phyloP scores from a whole-genome alignment of 257 asterid genomes.

The Prunella vulgaris region DNA sequence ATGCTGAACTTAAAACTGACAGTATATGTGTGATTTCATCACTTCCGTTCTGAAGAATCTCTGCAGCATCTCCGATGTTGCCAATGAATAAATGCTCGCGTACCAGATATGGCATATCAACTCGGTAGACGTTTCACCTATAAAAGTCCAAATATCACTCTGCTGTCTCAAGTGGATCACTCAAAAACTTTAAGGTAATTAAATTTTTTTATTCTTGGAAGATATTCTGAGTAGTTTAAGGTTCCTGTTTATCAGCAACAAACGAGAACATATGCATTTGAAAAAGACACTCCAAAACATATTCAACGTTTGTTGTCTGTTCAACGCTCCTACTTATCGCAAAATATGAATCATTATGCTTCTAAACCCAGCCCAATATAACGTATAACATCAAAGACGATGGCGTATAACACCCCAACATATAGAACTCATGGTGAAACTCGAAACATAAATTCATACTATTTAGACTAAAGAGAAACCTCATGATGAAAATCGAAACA shows the following conservation, averaged over 20 bases:
- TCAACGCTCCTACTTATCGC: neutral
- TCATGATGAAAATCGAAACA: neutral
- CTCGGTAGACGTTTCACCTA: conserved; percentile 20
- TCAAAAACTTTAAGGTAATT: conserved; percentile 4
- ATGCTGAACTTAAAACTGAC: conserved; percentile 78
- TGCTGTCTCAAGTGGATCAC: conserved; percentile 12
- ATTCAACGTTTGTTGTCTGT: neutral
- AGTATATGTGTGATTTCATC: conserved; percentile 69
- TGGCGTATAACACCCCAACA: neutral
- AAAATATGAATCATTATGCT: neutral
- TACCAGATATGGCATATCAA: conserved; percentile 79
- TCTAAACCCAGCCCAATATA: neutral
- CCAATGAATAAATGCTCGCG: conserved; percentile 79
- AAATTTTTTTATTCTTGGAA: neutral
- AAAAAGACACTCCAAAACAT: neutral
- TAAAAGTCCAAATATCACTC: conserved; percentile 1
- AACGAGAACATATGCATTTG: neutral
- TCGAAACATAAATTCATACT: neutral
- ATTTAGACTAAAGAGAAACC: neutral
- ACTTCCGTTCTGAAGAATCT: conserved; percentile 79
- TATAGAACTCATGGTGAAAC: neutral
- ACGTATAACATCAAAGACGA: neutral
- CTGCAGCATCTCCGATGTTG: conserved; percentile 86
- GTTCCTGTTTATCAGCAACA: neutral
- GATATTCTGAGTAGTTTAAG: neutral